Conservation (phyloP, 352 stramenopile species). For the Thraustochytrium striatum region DNA sequence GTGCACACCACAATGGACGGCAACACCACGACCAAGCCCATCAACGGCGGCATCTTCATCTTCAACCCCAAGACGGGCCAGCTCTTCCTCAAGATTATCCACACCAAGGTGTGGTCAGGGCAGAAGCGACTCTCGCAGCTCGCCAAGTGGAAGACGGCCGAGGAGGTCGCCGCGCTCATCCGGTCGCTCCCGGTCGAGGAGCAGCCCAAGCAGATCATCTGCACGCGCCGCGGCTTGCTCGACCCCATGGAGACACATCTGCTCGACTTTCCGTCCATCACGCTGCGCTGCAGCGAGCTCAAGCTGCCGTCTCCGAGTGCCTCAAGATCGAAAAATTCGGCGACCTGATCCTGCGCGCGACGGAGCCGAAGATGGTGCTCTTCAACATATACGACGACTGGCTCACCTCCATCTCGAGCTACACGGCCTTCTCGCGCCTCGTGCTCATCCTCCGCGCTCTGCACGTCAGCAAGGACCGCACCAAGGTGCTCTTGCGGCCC, state of each 20-base stretch:
- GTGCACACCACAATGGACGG: constrained; percentile 99
- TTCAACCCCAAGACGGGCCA: constrained; percentile 99
- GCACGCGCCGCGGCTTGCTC: constrained; percentile 98
- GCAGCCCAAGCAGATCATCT: constrained; percentile 99
- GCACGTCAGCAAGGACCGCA: constrained; percentile 91
- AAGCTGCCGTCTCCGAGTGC: constrained; percentile 98
- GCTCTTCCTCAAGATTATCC: constrained; percentile 99
- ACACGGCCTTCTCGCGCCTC: constrained; percentile 98
- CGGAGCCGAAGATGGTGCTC: constrained; percentile 98
- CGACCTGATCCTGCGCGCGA: constrained; percentile 98
- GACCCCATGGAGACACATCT: constrained; percentile 98
- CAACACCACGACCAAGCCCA: constrained; percentile 98
- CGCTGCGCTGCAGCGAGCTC: constrained; percentile 97
- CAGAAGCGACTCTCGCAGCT: constrained; percentile 98
- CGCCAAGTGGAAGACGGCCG: constrained; percentile 99
- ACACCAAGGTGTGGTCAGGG: constrained; percentile 98
- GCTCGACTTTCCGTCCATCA: constrained; percentile 99
- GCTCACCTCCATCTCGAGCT: constrained; percentile 95
- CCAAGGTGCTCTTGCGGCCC: constrained; percentile 92
- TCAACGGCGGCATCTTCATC: constrained; percentile 99
- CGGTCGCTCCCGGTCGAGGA: constrained; percentile 97
- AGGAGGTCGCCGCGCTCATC: constrained; percentile 99
- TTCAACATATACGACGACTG: constrained; percentile 99
- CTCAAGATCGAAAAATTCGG: constrained; percentile 99
- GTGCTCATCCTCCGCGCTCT: constrained; percentile 98